Evolutionary conservation across 441 rosid genomes (phyloP), one percentile per base, ranked within the genome.

Genomic region (Brassica hybrid): DNA sequence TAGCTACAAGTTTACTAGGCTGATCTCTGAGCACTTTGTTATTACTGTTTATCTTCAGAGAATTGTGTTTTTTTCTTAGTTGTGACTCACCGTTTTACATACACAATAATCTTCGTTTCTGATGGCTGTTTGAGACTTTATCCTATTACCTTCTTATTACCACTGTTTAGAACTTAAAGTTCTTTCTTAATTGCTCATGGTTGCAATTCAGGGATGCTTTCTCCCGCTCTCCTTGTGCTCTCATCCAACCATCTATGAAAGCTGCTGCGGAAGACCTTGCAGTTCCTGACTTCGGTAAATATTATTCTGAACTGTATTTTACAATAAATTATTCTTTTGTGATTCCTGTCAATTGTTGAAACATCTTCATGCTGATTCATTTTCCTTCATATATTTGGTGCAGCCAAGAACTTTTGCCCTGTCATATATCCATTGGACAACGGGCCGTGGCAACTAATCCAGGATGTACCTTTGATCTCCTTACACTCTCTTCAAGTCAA

Each of bases 201-300:
- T 27, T 27, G 70, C 56, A 77, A 80, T 88, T 85, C 89, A 96
- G 99, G 94, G 98, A 96, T 80, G 90, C 92, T 14, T 96, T 90
- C 75, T 86, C 94, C 21, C 91, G 85, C 45, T 96, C 91, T 83
- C 94, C 97, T 7, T 87, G 96, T 83, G 90, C 98, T 76, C 86
- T 96, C 76, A 86, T 91, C 80, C 99, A 96, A 83, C 97, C 99
- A 80, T 89, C 96, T 16, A 89, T 96, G 94, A 82, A 82, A 70
- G 81, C 86, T 79, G 78, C 74, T 34, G 17, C 79, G 0, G 89
- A 89, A 76, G 86, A 85, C 72, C 68, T 71, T 85, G 81, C 76
- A 68, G 72, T 85, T 82, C 99, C 99, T n/a, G 84, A 82, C n/a
- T 96, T 96, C 79, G 99, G 99, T 96, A 91, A 59, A 12, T 12